Evolutionary conservation across 495 filamentous ascomycete genomes (phyloP).

Genomic region (Rhizodiscina lignyota): DNA sequence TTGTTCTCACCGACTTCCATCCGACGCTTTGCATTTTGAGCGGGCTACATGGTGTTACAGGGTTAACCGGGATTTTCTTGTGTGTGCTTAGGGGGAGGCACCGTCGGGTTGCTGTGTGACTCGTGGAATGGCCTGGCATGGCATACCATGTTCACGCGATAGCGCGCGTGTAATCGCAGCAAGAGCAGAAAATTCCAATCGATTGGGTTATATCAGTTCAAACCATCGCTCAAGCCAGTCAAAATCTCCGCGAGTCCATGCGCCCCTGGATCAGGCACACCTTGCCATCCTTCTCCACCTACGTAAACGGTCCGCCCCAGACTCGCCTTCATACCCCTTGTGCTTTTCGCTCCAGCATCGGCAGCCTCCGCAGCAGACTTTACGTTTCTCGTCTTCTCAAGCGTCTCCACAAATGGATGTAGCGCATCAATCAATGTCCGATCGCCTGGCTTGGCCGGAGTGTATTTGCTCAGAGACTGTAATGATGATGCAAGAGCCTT

Average conservation of each 20-base stretch:
- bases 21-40: too few species aligned
- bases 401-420: constrained; percentile 63
- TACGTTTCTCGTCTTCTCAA: constrained; percentile 45
- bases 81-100: too few species aligned
- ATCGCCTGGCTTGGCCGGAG: constrained; percentile 77
- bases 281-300: constrained; percentile 60
- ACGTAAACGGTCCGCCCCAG: constrained; percentile 85
- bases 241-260: constrained; percentile 72
- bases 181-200: too few species aligned
- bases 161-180: too few species aligned
- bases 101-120: too few species aligned
- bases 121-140: too few species aligned
- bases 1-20: too few species aligned
- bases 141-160: too few species aligned
- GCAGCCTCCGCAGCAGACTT: constrained; percentile 59
- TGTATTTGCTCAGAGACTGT: constrained; percentile 60
- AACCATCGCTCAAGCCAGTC: constrained; percentile 49
- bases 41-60: too few species aligned
- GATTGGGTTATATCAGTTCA: too few species aligned
- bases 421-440: constrained; percentile 84
- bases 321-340: constrained; percentile 81
- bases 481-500: constrained; percentile 55
- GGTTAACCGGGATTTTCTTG: too few species aligned
- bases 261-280: constrained; percentile 85
- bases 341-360: constrained; percentile 57